Base-by-base conservation (phyloP, 805 yeast genomes). In the Hanseniaspora lachancei region DNA sequence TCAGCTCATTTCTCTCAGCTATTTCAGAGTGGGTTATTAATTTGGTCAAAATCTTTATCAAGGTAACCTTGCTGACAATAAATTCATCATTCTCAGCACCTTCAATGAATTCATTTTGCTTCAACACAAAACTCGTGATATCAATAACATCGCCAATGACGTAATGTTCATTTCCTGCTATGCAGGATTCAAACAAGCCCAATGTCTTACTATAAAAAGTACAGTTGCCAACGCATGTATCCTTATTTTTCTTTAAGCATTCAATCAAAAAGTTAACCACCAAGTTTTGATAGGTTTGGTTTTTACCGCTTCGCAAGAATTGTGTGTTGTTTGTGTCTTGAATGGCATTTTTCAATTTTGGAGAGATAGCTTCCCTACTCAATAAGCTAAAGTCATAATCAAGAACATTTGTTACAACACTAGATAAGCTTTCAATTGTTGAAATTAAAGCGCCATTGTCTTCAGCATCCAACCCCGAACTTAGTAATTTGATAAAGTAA, bases 51-150 rank as follows among this genome's bases (percentile, higher is more conserved):
- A 46, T 32, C 3, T 46, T 24, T 18, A 53, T 44, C 18, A 53
- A 21, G 10, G n/a, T 16, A 34, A 2, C 59, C 49, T 7, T 56
- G 56, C 12, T 32, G 2, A 27, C 47, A 5, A 43, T 24, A 4
- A 35, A 43, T 10, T 34, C 35, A n/a, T 73, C 54, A 2, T 66
- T 59, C 1, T 62, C 52, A 2, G 68, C 61, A 16, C 79, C 63
- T 1, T 64, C 60, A 2, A 24, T 23, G 16, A 9, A 23, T 1
- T 68, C 65, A 54, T 72, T 69, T 3, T 68, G 60, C 71, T 74
- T 73, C 4, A 58, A 54, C 6, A 59, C 61, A 34, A 63, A 72
- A 1, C 85, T 85, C 24, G 80, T 71, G 29, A 72, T 73, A 21
- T 74, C 75, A 29, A 76, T 60, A 0, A 78, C 58, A 3, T 59